Base-by-base conservation (phyloP, 1,284 basidiomycete species). In the Ustilago lituana region DNA sequence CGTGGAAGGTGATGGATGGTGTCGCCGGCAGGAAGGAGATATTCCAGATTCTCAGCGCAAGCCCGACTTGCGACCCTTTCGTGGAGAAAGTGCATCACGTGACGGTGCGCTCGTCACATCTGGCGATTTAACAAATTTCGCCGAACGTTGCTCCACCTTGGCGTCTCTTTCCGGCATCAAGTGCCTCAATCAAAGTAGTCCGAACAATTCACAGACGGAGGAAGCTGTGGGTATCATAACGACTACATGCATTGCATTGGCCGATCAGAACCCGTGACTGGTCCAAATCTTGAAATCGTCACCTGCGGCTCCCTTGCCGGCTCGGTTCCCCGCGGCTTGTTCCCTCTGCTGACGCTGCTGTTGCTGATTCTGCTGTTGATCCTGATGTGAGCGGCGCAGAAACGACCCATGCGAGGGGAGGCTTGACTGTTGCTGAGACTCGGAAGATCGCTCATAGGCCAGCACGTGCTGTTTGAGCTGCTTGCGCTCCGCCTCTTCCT, bases 401-500 rank as follows among this genome's bases (percentile, higher is more conserved):
- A 53, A 44, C 14, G 59, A 15, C 14, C 8, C 32, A 5, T 46
- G 39, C 11, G 40, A 45, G 8, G 61, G 43, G 5, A 43, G 31
- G 5, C 20, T 24, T 33, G 37, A 39, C 4, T 38, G 23, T 15
- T 58, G 61, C 54, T 46, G 61, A 22, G 47, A 43, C 41, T 58
- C 62, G 5, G 55, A 41, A 35, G 31, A 50, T 5, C 62, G 26
- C 90, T 91, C 33, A 53, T 79, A 80, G 0, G 74, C 71, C 1
- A 81, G 57, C 19, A 81, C 79, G 12, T 74, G 72, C 53, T 79
- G 47, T 52, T 81, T 81, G 49, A 79, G 60, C 57, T 77, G 76
- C 47, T 69, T 63, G 22, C 77, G 51, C 59, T 81, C 80, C 12
- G 71, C 74, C 46, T 63, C 63, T 24, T 79, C 77, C 33, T 73